phyloP scores from a whole-genome alignment of 345 rosid genomes.

The Salix udensis region DNA sequence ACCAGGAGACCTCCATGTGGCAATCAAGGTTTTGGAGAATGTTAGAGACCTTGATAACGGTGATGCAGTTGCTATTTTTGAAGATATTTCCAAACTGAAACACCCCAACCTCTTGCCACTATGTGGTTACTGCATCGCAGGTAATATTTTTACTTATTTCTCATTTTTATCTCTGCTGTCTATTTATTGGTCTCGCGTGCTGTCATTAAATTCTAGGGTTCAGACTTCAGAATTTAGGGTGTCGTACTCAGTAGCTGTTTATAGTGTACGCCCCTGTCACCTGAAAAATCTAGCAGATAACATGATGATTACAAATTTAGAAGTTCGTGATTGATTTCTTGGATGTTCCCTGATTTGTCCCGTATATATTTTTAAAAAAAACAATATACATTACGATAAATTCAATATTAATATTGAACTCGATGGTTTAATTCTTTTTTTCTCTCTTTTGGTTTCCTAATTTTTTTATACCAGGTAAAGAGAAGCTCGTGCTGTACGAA shows the following conservation, averaged over 20 bases:
- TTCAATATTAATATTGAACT: too few species aligned
- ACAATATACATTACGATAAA: too few species aligned
- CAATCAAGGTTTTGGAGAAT: constrained; percentile 78
- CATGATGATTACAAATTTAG: constrained; percentile 16
- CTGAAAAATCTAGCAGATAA: constrained; percentile 11
- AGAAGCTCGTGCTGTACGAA: constrained; percentile 74
- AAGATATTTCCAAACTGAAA: constrained; percentile 62
- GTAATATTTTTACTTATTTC: constrained; percentile 20
- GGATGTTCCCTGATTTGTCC: background rate
- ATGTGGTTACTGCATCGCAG: constrained; percentile 94
- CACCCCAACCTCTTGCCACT: constrained; percentile 84
- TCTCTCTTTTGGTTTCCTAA: background rate
- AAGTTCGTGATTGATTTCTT: constrained; percentile 8
- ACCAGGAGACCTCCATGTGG: constrained; percentile 86
- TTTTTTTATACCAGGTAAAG: constrained; percentile 40
- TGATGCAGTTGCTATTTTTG: constrained; percentile 57
- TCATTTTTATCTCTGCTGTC: background rate
- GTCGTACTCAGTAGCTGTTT: constrained; percentile 19
- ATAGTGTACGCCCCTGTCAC: background rate
- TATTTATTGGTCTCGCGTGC: constrained; percentile 41
- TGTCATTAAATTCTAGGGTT: constrained; percentile 2
- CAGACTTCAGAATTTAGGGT: background rate
- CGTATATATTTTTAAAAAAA: too few species aligned
- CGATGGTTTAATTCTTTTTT: background rate
- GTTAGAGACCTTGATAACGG: constrained; percentile 49